Conservation (phyloP, 352 stramenopile species). For the Phytophthora pistaciae region DNA sequence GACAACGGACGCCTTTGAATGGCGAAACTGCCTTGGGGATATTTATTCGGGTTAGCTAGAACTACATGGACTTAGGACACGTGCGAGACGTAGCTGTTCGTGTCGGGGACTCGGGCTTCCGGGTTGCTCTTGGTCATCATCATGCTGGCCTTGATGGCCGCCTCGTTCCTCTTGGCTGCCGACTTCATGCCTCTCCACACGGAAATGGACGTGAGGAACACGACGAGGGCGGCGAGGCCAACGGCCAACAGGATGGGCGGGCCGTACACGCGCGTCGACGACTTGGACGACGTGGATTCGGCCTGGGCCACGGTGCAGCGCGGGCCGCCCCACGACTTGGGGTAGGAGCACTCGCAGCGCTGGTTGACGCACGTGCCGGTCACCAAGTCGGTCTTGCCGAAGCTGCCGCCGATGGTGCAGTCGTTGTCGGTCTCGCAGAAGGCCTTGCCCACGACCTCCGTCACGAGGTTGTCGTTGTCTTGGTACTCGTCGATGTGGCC, state of each 20-base stretch:
- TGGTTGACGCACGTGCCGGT: slow-evolving; percentile 53
- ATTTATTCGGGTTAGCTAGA: slow-evolving; percentile 20
- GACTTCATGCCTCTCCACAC: slow-evolving; percentile 34
- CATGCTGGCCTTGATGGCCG: slow-evolving; percentile 27
- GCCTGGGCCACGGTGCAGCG: slow-evolving; percentile 56
- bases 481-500: slow-evolving; percentile 54
- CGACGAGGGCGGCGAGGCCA: slow-evolving; percentile 28
- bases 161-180: slow-evolving; percentile 27
- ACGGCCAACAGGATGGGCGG: slow-evolving; percentile 41
- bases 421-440: slow-evolving; percentile 56
- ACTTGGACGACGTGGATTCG: slow-evolving; percentile 31
- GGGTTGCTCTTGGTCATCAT: slow-evolving; percentile 26
- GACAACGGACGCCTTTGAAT: slow-evolving; percentile 9
- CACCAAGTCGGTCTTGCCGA: slow-evolving; percentile 26
- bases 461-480: slow-evolving; percentile 51
- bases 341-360: slow-evolving; percentile 57
- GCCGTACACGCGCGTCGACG: slow-evolving; percentile 38
- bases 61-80: slow-evolving; percentile 9
- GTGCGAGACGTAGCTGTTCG: slow-evolving; percentile 13
- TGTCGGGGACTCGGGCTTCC: slow-evolving; percentile 6
- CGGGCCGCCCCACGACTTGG: slow-evolving; percentile 57
- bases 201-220: slow-evolving; percentile 41
- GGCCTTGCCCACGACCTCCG: slow-evolving; percentile 43
- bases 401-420: slow-evolving; percentile 53
- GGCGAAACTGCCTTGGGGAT: slow-evolving; percentile 21